Percentiles rank a stretch among this genome's conserved stretches.
Evolutionary conservation across 257 asterid genomes (phyloP).

Genomic region (Thymus quinquecostatus): DNA sequence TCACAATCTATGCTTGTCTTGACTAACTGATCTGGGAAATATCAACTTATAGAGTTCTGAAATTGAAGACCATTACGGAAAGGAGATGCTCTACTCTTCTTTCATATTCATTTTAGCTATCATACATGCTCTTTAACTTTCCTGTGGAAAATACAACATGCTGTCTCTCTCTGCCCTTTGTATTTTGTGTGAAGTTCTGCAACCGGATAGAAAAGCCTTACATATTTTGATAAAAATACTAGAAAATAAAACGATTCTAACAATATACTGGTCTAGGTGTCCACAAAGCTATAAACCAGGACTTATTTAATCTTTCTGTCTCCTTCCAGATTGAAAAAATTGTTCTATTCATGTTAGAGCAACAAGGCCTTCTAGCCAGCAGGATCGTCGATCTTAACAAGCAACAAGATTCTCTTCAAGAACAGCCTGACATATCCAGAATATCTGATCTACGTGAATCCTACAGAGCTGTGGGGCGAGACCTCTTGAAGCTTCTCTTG

Average conservation of each 20-base stretch:
- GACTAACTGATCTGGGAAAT: conserved; percentile 9
- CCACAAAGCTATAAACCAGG: not conserved
- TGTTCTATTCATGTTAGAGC: conserved; percentile 92
- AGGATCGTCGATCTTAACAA: conserved; percentile 71
- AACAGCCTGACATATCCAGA: conserved; percentile 82
- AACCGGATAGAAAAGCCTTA: not conserved
- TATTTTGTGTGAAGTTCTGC: conserved; percentile 6
- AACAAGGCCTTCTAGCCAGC: conserved; percentile 86
- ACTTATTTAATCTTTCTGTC: conserved; percentile 19
- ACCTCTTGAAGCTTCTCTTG: conserved; percentile 83
- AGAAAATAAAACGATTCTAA: not conserved
- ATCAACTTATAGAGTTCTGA: not conserved
- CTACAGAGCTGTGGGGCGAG: conserved; percentile 83
- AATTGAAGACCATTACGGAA: not conserved
- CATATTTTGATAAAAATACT: not conserved
- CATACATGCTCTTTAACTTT: conserved; percentile 10
- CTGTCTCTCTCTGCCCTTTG: not conserved
- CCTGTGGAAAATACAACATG: not conserved
- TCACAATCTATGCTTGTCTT: not conserved
- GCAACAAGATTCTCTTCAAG: conserved; percentile 68
- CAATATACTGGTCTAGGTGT: not conserved
- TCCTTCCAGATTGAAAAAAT: conserved; percentile 82
- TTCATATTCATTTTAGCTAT: not conserved
- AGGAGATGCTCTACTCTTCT: not conserved
- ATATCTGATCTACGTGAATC: conserved; percentile 79